Base-by-base conservation (phyloP, 768 basidiomycete species). In the Phanerochaete sordida region DNA sequence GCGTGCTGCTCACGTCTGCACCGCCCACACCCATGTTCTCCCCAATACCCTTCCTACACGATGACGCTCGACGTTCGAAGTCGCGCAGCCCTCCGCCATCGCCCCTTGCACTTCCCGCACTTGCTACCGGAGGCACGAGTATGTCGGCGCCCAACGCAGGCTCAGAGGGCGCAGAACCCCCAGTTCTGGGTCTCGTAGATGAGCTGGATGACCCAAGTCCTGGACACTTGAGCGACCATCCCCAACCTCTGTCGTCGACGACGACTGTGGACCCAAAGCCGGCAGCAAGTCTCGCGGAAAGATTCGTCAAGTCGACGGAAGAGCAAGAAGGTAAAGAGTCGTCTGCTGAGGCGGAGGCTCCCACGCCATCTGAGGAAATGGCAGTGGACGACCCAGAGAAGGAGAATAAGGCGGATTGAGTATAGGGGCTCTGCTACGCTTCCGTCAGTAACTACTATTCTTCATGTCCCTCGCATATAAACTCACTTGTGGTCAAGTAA, bases 11-110 rank as follows among this genome's bases (percentile, higher is more conserved):
- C 58, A 33, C 61, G 23, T 84, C 85, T 28, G 78, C 78, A 44
- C 90, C 92, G 1, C 77, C 83, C 48, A 94, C 92, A 12, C 92
- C 92, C 3, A 76, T 94, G 55, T 94, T 93, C 74, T 91, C 90
- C 2, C 92, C 92, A 3, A 93, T 94, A 60, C 84, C 92, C 6
- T 94, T 94, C 80, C 75, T 93, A 26, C 91, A 93, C 67, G 84
- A 87, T 52, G 91, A 93, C 70, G 87, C 90, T 21, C 83, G 91
- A 58, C 83, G 89, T 56, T 90, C 90, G 39, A 85, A 85, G 68
- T 91, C 89, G 23, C 86, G 81, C 60, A 92, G 88, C 66, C 91
- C 90, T 16, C 88, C 89, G 26, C 87, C 89, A 27, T 90, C 89
- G 27, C 90, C 91, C 8, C 73, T 91, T 44, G 73, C 79, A 21